Evolutionary conservation across 2,329 filamentous ascomycete species (phyloP).

Genomic region (Sordariomycetes sp.): DNA sequence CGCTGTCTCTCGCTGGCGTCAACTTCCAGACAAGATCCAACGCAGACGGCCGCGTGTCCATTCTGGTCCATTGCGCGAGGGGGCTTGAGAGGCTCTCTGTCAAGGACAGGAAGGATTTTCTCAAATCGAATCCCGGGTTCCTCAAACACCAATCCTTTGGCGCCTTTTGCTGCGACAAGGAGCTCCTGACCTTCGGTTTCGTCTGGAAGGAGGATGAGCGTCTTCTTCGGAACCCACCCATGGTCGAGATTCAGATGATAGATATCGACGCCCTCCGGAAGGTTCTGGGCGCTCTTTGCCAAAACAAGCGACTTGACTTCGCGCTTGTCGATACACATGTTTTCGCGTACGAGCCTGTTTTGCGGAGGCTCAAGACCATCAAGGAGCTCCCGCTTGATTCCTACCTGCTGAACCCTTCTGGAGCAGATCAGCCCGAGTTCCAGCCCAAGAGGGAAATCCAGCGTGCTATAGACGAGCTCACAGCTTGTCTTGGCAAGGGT

Average conservation of each 20-base stretch:
- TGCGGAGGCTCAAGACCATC: constrained; percentile 47
- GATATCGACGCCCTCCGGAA: constrained; percentile 32
- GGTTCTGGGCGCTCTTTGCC: constrained; percentile 30
- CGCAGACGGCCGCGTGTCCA: constrained; percentile 1
- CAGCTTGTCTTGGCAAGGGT: too few relatives aligned
- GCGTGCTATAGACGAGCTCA: not conserved
- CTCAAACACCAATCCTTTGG: constrained; percentile 52
- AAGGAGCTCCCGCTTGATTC: constrained; percentile 43
- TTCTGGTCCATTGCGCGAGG: constrained; percentile 21
- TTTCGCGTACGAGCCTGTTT: constrained; percentile 59
- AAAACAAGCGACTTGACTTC: constrained; percentile 26
- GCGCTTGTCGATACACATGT: constrained; percentile 52
- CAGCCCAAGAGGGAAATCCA: not conserved
- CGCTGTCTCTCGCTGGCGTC: constrained; percentile 26
- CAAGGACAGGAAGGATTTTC: constrained; percentile 26
- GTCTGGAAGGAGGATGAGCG: constrained; percentile 44
- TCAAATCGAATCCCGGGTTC: constrained; percentile 35
- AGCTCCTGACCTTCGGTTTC: constrained; percentile 49
- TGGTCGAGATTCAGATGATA: constrained; percentile 39
- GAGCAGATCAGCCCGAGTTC: not conserved
- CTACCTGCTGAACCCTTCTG: constrained; percentile 6
- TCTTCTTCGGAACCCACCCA: constrained; percentile 30
- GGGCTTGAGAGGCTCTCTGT: constrained; percentile 33
- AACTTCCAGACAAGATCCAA: constrained; percentile 18
- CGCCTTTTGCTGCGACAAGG: constrained; percentile 39